Base-by-base conservation (phyloP, 1,139 yeast species). In the Meyerozyma carpophila region DNA sequence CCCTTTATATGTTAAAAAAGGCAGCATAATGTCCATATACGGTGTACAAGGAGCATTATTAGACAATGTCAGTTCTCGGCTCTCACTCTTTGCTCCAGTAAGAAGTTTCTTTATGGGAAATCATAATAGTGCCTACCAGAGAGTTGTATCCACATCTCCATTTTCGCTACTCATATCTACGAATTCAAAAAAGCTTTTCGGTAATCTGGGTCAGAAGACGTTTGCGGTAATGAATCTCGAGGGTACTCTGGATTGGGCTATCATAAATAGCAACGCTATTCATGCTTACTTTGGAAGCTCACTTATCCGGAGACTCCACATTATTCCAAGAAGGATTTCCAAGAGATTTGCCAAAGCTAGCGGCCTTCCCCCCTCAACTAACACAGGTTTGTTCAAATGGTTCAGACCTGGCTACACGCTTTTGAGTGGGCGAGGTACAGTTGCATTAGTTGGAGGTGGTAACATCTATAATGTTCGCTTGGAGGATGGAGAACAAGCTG, bases 161-260 rank as follows among this genome's bases (percentile, higher is more conserved):
- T 60, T 73, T 41, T 71, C 73, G 10, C 46, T 75, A 26, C 58
- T 79, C 43, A 64, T 75, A 3, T 61, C 70, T n/a, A 58, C 73
- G 9, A 36, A 34, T 8, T 34, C 46, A 16, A 48, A 47, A n/a
- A 32, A 43, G 11, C 18, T 16, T 34, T 43, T 29, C 5, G 26
- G 26, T 49, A 68, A 32, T 48, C 61, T 26, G 55, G 45, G 14
- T 42, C 58, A 5, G 42, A 70, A 61, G 41, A 63, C 79, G 13
- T 73, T 77, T 52, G 70, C 69, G 10, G 65, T 65, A 37, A 49
- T 82, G 32, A 51, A 64, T 5, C 57, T 82, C 44, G 84, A 82
- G 49, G 88, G 88, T 1, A 62, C 75, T 1, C 61, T 61, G 24
- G 88, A 82, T 52, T 82, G 86, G 85, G 84, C 84, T 1, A 47